Evolutionary conservation across 441 rosid species (phyloP).

Genomic region (Populus trichocarpa): DNA sequence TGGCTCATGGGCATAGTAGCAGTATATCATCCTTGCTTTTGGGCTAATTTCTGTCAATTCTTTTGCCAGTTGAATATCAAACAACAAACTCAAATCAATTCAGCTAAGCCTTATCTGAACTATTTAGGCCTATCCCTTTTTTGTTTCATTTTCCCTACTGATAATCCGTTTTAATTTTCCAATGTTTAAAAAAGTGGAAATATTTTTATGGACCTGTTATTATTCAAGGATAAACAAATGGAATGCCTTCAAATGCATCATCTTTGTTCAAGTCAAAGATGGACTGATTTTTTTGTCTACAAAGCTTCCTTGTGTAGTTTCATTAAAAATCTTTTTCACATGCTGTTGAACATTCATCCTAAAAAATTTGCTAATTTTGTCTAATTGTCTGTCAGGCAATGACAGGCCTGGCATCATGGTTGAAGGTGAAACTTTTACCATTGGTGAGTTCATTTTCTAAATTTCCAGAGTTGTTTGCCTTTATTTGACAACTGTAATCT

Average conservation of each 20-base stretch:
- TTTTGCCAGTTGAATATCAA: not conserved
- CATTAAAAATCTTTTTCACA: not conserved
- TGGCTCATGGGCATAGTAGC: not conserved
- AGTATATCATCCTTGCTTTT: not conserved
- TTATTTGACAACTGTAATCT: not conserved
- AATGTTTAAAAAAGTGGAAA: not conserved
- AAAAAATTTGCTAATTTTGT: constrained; percentile 5
- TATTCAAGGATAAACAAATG: not conserved
- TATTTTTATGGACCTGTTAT: not conserved
- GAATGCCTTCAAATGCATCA: not conserved
- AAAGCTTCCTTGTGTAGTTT: not conserved
- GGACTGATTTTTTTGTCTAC: not conserved
- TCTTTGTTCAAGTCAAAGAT: not conserved
- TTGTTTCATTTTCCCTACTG: not conserved
- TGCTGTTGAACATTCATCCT: not conserved
- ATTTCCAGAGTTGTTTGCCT: not conserved
- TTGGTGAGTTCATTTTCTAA: constrained; percentile 50
- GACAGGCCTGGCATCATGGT: constrained; percentile 75
- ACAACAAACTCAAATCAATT: not conserved
- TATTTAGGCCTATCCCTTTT: not conserved
- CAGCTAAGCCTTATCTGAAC: not conserved
- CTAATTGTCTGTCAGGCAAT: constrained; percentile 46
- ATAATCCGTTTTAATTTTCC: not conserved
- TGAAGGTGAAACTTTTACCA: constrained; percentile 96
- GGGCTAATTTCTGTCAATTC: not conserved